These are phyloP conservation scores for Clitopilus passeckerianus DNA, from an alignment of 768 basidiomycete species.

Conservation along the genomic window DNA sequence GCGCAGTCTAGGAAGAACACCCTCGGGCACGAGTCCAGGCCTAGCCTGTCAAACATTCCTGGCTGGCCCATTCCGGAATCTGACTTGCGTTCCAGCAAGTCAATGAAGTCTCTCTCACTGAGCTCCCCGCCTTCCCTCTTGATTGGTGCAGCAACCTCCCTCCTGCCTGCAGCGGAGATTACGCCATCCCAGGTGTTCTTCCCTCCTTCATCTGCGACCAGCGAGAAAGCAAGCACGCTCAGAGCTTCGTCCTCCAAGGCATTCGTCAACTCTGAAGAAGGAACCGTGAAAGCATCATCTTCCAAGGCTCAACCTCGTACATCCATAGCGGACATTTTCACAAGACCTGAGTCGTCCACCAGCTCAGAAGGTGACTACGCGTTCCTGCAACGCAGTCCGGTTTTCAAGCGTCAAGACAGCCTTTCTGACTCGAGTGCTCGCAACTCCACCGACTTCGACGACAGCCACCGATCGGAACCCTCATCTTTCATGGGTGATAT, in stretches of 20 bases:
- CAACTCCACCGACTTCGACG: neutral
- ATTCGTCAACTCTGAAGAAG: slow-evolving; percentile 18
- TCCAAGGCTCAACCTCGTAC: slow-evolving; percentile 21
- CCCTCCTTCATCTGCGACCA: slow-evolving; percentile 46
- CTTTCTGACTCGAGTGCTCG: neutral
- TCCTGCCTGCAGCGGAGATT: slow-evolving; percentile 53
- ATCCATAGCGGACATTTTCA: slow-evolving; percentile 25
- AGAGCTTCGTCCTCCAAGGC: slow-evolving; percentile 17
- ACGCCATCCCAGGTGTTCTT: slow-evolving; percentile 58
- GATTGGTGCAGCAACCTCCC: neutral
- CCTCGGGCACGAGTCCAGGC: neutral
- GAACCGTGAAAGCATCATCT: slow-evolving; percentile 29
- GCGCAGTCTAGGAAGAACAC: slow-evolving; percentile 21
- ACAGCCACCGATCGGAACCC: neutral
- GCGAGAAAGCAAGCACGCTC: slow-evolving; percentile 14
- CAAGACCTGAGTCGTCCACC: neutral
- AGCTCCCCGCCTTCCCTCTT: neutral
- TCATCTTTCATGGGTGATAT: slow-evolving; percentile 59
- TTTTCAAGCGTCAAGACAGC: slow-evolving; percentile 26
- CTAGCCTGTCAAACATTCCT: neutral
- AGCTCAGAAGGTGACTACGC: slow-evolving; percentile 9
- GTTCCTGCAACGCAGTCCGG: slow-evolving; percentile 20
- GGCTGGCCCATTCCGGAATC: neutral
- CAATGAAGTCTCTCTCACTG: neutral
- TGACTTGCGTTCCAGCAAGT: neutral